A percentile compares a stretch with the other conserved stretches of the same genome.
phyloP scores from a whole-genome alignment of 176 grass and related monocot species.

The Tillandsia fasciculata region DNA sequence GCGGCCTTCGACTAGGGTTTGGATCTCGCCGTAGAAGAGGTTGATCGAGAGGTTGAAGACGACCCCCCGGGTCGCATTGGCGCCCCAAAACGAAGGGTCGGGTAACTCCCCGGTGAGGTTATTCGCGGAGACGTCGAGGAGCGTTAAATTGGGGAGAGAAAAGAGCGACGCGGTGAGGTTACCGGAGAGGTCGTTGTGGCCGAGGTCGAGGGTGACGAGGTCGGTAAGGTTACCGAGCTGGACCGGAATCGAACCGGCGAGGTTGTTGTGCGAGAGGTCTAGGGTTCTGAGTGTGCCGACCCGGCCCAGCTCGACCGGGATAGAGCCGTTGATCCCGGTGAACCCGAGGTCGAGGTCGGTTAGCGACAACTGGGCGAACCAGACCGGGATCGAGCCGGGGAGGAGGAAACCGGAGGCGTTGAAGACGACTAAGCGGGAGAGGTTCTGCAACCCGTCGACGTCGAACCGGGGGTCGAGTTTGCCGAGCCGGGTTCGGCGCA shows the following conservation, averaged over 20 bases:
- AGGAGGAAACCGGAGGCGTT: slow-evolving; percentile 75
- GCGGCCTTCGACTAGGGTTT: slow-evolving; percentile 9
- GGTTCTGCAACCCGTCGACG: slow-evolving; percentile 41
- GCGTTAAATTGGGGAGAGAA: slow-evolving; percentile 7
- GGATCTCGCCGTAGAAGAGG: slow-evolving; percentile 46
- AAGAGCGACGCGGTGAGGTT: slow-evolving; percentile 17
- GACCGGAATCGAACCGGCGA: slow-evolving; percentile 43
- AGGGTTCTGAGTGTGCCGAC: slow-evolving; percentile 47
- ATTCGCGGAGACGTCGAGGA: slow-evolving; percentile 63
- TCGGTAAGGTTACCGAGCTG: slow-evolving; percentile 30
- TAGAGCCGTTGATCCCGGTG: slow-evolving; percentile 27
- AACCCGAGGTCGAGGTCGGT: slow-evolving; percentile 46
- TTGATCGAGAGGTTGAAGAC: slow-evolving; percentile 64
- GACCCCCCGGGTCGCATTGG: slow-evolving; percentile 1
- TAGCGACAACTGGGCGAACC: slow-evolving; percentile 50
- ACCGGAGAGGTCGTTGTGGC: slow-evolving; percentile 25
- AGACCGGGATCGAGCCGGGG: slow-evolving; percentile 53
- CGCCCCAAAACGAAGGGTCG: background rate
- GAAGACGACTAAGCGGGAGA: slow-evolving; percentile 42
- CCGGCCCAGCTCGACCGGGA: slow-evolving; percentile 46
- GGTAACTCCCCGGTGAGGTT: slow-evolving; percentile 52
- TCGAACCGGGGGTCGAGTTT: slow-evolving; percentile 27
- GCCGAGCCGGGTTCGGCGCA: slow-evolving; percentile 53
- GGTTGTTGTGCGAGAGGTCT: slow-evolving; percentile 38
- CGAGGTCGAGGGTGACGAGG: slow-evolving; percentile 31